Evolutionary conservation across 805 yeast species (phyloP).

Genomic region (Saturnispora hagleri): DNA sequence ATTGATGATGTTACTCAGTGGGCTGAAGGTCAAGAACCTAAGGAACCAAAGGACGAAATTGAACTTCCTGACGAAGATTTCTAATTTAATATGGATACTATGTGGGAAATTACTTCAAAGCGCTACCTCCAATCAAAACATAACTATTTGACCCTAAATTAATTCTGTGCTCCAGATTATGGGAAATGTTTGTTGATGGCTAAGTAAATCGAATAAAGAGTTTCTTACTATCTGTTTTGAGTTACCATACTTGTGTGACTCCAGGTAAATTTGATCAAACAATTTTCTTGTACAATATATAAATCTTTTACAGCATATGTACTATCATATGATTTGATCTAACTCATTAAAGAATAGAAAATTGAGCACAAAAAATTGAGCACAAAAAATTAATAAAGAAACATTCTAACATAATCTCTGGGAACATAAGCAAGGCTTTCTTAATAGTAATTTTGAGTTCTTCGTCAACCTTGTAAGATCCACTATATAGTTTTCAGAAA

Average conservation of each 20-base stretch:
- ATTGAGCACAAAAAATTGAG: too few relatives aligned
- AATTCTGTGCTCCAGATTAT: not conserved
- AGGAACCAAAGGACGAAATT: slow-evolving; percentile 78
- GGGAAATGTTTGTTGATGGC: not conserved
- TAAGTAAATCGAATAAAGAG: too few relatives aligned
- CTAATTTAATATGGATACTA: not conserved
- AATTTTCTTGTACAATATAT: not conserved
- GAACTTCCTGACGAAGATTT: slow-evolving; percentile 48
- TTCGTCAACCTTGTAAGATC: too few relatives aligned
- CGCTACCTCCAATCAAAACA: too few relatives aligned
- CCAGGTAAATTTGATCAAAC: not conserved
- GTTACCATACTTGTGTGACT: too few relatives aligned
- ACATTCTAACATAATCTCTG: too few relatives aligned
- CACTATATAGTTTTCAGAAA: too few relatives aligned
- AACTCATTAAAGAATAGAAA: too few relatives aligned
- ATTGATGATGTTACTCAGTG: slow-evolving; percentile 97
- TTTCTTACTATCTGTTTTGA: not conserved
- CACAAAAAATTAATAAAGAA: too few relatives aligned
- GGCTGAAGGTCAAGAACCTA: slow-evolving; percentile 95
- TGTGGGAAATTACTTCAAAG: not conserved
- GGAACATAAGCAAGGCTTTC: too few relatives aligned
- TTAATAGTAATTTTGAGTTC: too few relatives aligned
- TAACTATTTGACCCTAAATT: not conserved
- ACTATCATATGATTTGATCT: not conserved
- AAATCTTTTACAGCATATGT: not conserved